Evolutionary conservation across 1,139 yeast species (phyloP).

Genomic region (Candida sanyaensis): DNA sequence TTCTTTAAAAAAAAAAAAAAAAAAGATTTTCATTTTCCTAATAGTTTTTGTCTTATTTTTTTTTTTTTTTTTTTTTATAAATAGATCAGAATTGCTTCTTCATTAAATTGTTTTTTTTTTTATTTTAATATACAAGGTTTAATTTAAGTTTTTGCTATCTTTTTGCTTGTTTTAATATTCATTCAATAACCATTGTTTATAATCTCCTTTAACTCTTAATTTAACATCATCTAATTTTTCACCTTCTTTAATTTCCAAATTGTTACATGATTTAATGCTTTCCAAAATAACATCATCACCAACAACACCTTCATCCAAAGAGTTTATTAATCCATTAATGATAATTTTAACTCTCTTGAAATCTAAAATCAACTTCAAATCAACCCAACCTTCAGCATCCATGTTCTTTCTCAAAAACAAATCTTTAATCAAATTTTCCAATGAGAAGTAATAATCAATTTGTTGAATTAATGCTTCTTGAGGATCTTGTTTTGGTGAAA

Average conservation of each 20-base stretch:
- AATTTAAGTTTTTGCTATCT: not conserved
- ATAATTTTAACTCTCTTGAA: constrained; percentile 73
- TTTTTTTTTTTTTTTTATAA: no score
- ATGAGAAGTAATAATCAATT: constrained; percentile 85
- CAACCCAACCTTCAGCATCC: constrained; percentile 74
- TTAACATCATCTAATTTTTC: constrained; percentile 32
- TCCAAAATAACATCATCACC: constrained; percentile 31
- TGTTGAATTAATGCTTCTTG: constrained; percentile 58
- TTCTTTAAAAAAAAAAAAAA: no score
- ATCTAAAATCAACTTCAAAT: constrained; percentile 59
- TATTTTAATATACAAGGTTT: not conserved
- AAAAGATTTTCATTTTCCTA: no score
- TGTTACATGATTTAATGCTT: constrained; percentile 37
- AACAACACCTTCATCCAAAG: constrained; percentile 22
- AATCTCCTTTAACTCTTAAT: constrained; percentile 44
- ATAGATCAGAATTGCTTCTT: no score
- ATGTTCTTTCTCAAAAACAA: constrained; percentile 75
- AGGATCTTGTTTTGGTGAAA: constrained; percentile 51
- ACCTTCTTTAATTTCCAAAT: constrained; percentile 39
- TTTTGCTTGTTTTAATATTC: not conserved
- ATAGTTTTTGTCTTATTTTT: no score
- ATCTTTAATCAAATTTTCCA: constrained; percentile 85
- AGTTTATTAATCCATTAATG: constrained; percentile 41
- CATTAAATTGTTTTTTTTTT: not conserved
- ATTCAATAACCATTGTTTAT: constrained; percentile 43